Evolutionary conservation across 345 rosid species (phyloP).

Genomic region (Leavenworthia alabamica): DNA sequence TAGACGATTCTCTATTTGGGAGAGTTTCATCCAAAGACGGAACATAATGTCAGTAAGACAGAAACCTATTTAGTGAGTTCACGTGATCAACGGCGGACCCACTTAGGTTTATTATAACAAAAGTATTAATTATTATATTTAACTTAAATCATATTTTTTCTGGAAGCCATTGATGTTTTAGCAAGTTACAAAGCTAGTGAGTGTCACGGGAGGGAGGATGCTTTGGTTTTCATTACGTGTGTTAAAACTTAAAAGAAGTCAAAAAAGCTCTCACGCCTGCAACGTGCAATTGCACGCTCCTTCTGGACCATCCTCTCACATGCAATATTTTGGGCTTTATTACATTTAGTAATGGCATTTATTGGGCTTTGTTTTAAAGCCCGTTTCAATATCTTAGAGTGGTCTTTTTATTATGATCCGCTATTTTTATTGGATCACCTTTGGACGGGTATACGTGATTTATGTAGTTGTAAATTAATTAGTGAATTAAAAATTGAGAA

Average conservation of each 20-base stretch:
- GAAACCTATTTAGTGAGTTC: conserved; percentile 21
- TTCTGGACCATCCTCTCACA: neutral
- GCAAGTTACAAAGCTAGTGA: too few species aligned
- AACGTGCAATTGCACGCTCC: neutral
- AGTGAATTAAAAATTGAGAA: neutral
- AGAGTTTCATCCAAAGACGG: conserved; percentile 1
- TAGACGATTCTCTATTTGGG: conserved; percentile 14
- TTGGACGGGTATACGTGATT: neutral
- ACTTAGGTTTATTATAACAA: too few species aligned
- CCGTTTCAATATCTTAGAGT: neutral
- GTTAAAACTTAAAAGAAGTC: too few species aligned
- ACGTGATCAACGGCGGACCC: too few species aligned
- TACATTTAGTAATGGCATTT: neutral
- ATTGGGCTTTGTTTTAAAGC: neutral
- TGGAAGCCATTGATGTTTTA: too few species aligned
- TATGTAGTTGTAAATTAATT: neutral
- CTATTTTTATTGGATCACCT: neutral
- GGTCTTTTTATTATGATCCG: neutral
- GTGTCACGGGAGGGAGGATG: neutral
- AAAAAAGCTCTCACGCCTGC: neutral
- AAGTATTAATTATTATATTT: too few species aligned
- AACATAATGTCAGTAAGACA: conserved; percentile 18
- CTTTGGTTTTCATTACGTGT: too few species aligned
- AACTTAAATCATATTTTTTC: too few species aligned
- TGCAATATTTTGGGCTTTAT: neutral